Conservation (phyloP, 2,329 filamentous ascomycete species). For the Xylariaceae sp. region DNA sequence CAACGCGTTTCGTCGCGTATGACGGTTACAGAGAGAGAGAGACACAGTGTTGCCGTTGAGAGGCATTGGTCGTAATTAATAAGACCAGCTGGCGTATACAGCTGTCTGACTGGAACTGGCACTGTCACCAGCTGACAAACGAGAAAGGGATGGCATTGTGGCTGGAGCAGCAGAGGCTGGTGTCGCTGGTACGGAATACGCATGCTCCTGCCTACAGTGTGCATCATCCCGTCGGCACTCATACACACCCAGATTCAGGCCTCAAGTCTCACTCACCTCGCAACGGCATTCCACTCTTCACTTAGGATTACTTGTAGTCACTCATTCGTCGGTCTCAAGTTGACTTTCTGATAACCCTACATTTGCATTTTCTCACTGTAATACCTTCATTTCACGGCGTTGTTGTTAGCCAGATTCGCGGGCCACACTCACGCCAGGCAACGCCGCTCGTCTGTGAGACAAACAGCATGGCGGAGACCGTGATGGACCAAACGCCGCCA, state of each 20-base stretch:
- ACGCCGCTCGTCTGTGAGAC: constrained; percentile 1
- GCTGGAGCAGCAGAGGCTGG: neutral
- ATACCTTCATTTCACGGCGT: too few species aligned
- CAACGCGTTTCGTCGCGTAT: too few species aligned
- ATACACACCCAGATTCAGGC: neutral
- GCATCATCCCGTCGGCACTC: neutral
- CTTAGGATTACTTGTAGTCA: neutral
- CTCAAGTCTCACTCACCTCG: neutral
- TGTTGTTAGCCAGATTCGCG: neutral
- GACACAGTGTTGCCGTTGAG: too few species aligned
- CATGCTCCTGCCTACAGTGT: neutral
- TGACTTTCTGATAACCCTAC: neutral
- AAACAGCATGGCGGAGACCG: constrained; percentile 41
- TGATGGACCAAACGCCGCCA: constrained; percentile 42
- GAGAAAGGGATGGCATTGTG: neutral
- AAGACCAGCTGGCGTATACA: neutral
- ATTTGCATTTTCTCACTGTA: neutral
- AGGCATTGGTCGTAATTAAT: too few species aligned
- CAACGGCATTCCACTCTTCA: neutral
- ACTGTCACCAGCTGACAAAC: neutral
- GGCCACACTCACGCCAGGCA: neutral
- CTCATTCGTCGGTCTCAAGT: constrained; percentile 11
- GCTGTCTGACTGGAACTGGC: neutral
- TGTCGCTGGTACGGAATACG: too few species aligned
- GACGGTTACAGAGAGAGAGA: too few species aligned